phyloP scores from a whole-genome alignment of 345 rosid genomes.

The Microcos paniculata region DNA sequence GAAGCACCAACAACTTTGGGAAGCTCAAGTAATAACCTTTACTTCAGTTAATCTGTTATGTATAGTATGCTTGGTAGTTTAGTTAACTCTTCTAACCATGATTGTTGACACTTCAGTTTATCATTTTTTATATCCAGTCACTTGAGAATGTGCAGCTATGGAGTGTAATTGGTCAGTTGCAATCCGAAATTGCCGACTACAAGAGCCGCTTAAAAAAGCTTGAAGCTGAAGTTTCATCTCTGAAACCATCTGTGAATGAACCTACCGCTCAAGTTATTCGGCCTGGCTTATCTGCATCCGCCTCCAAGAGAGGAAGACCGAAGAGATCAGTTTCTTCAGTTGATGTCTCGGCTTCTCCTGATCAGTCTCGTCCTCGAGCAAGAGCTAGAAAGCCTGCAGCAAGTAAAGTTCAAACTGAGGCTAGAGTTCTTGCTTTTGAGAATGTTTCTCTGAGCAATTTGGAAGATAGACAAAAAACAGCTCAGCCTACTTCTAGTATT shows the following conservation, averaged over 20 bases:
- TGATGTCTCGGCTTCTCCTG: slow-evolving; percentile 24
- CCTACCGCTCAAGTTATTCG: slow-evolving; percentile 11
- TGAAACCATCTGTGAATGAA: slow-evolving; percentile 21
- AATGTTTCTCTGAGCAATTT: slow-evolving; percentile 27
- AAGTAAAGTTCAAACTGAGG: slow-evolving; percentile 21
- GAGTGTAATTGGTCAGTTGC: slow-evolving; percentile 31
- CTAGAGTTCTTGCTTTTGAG: slow-evolving; percentile 21
- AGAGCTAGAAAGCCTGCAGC: slow-evolving; percentile 27
- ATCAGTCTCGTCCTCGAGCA: slow-evolving; percentile 23
- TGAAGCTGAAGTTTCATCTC: slow-evolving; percentile 36
- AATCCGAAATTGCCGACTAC: slow-evolving; percentile 37
- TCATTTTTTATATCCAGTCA: slow-evolving; percentile 27
- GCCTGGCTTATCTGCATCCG: slow-evolving; percentile 19
- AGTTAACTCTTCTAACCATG: neutral
- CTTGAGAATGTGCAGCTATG: slow-evolving; percentile 39
- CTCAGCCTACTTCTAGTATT: slow-evolving; percentile 12
- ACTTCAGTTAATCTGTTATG: neutral
- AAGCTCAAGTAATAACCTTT: slow-evolving; percentile 36
- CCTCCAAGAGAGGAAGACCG: slow-evolving; percentile 38
- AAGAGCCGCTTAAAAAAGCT: slow-evolving; percentile 31
- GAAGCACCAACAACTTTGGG: slow-evolving; percentile 47
- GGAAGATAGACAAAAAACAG: slow-evolving; percentile 21
- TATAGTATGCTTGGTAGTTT: neutral
- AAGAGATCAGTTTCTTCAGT: slow-evolving; percentile 29
- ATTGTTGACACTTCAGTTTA: neutral